Evolutionary conservation across 768 basidiomycete species (phyloP).

Genomic region (Tulasnella sp.): DNA sequence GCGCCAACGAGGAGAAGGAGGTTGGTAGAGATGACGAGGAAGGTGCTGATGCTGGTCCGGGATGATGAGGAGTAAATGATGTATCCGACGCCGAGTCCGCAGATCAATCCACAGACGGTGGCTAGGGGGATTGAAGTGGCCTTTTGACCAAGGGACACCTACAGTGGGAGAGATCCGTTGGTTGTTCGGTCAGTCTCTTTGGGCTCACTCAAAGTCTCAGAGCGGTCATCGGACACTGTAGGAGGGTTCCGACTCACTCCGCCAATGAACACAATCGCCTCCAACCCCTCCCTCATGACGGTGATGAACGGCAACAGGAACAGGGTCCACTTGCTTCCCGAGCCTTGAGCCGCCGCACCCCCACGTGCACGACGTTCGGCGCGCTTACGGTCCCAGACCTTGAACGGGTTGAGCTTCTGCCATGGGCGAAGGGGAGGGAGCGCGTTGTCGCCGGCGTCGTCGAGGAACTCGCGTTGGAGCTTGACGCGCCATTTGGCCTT

Average conservation of each 20-base stretch:
- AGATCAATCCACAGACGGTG: constrained; percentile 71
- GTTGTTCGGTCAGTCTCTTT: too few relatives aligned
- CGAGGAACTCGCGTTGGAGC: constrained; percentile 59
- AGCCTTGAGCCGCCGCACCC: constrained; percentile 11
- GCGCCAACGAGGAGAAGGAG: constrained; percentile 88
- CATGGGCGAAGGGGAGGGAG: not conserved
- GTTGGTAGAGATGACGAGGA: constrained; percentile 88
- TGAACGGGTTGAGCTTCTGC: not conserved
- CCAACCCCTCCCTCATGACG: constrained; percentile 86
- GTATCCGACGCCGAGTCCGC: constrained; percentile 62
- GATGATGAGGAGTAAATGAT: constrained; percentile 73
- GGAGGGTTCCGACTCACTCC: constrained; percentile 51
- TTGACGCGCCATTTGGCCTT: constrained; percentile 93
- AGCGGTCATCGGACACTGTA: too few relatives aligned
- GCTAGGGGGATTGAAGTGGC: constrained; percentile 85
- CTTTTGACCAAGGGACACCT: constrained; percentile 66
- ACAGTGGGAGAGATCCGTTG: not conserved
- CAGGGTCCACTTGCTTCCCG: constrained; percentile 56
- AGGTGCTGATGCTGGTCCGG: constrained; percentile 68
- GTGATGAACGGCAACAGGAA: constrained; percentile 87
- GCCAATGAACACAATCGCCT: constrained; percentile 88
- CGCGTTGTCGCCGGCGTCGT: constrained; percentile 4
- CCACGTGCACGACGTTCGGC: constrained; percentile 17
- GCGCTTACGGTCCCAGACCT: not conserved
- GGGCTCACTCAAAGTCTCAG: too few relatives aligned